Evolutionary conservation across 352 stramenopile species (phyloP), one percentile per base, ranked within the genome.

Genomic region (Phytophthora capsici): DNA sequence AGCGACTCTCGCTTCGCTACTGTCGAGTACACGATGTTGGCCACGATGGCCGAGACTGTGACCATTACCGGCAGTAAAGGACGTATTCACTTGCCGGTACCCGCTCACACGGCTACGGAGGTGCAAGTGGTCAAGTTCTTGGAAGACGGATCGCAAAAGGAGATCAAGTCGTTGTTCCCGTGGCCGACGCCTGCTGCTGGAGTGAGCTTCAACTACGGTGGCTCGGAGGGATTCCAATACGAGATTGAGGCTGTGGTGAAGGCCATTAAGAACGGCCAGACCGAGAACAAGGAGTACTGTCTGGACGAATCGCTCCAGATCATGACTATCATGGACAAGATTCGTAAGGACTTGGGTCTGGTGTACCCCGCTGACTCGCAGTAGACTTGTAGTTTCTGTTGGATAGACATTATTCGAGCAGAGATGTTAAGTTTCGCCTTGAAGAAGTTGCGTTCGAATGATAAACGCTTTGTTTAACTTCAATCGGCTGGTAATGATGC

Each of bases 1-100:
- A 68, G 64, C 23, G 57, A 59, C 58, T 60, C 65, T 30, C 75
- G 83, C 60, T 86, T 89, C 66, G 71, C 75, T 43, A 78, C 82
- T 12, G 64, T 88, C 16, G 67, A 84, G 67, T 89, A 96, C 74
- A 69, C 84, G 67, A 78, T 77, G 59, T 53, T 91, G 5, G 80
- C 77, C 4, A 69, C 84, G 26, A 77, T 93, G 38, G 58, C 68
- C 28, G 88, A 96, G 70, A 80, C 77, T 12, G 78, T 91, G 20
- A 90, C 71, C 13, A 93, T 96, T 55, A 73, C 90, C 6, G 90
- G 89, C 7, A 81, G 56, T 8, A 86, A 87, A 28, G 90, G 90
- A 28, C 75, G 80, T 6, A 85, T 97, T 45, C 51, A 78, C 41
- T 69, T 96, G 32, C 64, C 84, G 36, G 60, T 80, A 12, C 79